phyloP scores from a whole-genome alignment of 495 filamentous ascomycete species.

The Trichoderma gamsii region DNA sequence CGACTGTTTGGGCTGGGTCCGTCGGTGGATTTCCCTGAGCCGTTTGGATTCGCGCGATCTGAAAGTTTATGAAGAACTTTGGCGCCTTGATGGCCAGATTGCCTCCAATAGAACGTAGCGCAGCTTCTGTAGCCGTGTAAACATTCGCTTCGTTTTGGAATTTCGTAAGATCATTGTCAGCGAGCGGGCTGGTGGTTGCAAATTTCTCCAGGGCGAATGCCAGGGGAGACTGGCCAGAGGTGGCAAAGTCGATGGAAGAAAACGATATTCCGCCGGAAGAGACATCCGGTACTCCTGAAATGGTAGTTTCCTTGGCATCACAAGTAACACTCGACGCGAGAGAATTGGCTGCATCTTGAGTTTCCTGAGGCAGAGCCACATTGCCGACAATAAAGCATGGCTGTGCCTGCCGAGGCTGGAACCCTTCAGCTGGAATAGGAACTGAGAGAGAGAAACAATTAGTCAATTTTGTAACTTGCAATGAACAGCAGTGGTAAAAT shows the following conservation, averaged over 20 bases:
- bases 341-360: conserved; percentile 25
- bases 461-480: too few relatives aligned
- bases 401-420: background rate
- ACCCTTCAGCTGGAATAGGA: too few relatives aligned
- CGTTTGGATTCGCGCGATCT: conserved; percentile 43
- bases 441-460: too few relatives aligned
- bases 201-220: conserved; percentile 39
- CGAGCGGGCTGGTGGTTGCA: conserved; percentile 36
- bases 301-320: conserved; percentile 28
- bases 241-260: conserved; percentile 41
- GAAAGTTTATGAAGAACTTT: conserved; percentile 46
- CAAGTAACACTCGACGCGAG: conserved; percentile 36
- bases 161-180: conserved; percentile 30
- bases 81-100: conserved; percentile 42
- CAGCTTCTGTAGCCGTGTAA: conserved; percentile 46
- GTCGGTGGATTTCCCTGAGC: conserved; percentile 42
- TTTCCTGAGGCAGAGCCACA: conserved; percentile 32
- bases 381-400: conserved; percentile 42
- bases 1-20: conserved; percentile 37
- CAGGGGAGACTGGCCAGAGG: conserved; percentile 31
- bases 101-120: conserved; percentile 39
- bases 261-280: conserved; percentile 35
- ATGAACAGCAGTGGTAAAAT: too few relatives aligned
- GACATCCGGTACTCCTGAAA: conserved; percentile 40
- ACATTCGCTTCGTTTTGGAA: conserved; percentile 41